Evolutionary conservation across 1,284 basidiomycete species (phyloP).

Genomic region (Schizophyllum amplum): DNA sequence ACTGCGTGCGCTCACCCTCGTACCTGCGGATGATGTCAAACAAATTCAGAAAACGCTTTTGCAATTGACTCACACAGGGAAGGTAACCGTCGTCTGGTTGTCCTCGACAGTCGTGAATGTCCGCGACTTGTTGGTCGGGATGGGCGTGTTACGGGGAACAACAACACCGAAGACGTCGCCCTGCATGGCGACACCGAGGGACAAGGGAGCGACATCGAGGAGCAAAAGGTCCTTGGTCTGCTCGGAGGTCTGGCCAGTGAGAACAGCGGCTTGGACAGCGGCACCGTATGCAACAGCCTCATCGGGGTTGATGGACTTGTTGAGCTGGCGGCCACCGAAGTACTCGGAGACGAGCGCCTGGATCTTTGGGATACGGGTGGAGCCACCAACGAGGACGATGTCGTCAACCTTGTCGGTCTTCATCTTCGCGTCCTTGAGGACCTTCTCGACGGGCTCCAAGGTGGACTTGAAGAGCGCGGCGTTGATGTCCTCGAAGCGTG

Average conservation of each 20-base stretch:
- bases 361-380: constrained; percentile 99
- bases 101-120: constrained; percentile 97
- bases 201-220: constrained; percentile 93
- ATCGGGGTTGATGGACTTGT: constrained; percentile 98
- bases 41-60: constrained; percentile 7
- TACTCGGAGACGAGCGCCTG: constrained; percentile 97
- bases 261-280: constrained; percentile 93
- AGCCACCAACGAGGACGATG: constrained; percentile 99
- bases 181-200: constrained; percentile 97
- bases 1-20: constrained; percentile 96
- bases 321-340: constrained; percentile 95
- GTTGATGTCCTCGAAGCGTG: constrained; percentile 99
- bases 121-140: constrained; percentile 94
- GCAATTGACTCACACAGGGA: constrained; percentile 71
- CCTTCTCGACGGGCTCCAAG: constrained; percentile 97
- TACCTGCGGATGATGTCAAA: constrained; percentile 39
- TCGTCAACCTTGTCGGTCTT: constrained; percentile 96
- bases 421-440: constrained; percentile 98
- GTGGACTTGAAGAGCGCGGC: constrained; percentile 92
- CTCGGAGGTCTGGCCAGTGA: constrained; percentile 93
- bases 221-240: constrained; percentile 93
- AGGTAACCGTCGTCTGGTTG: constrained; percentile 96
- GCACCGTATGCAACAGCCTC: constrained; percentile 95
- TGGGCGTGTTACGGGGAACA: constrained; percentile 94
- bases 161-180: constrained; percentile 96